phyloP scores from a whole-genome alignment of 2,329 filamentous ascomycete species.

The Cladophialophora psammophila region DNA sequence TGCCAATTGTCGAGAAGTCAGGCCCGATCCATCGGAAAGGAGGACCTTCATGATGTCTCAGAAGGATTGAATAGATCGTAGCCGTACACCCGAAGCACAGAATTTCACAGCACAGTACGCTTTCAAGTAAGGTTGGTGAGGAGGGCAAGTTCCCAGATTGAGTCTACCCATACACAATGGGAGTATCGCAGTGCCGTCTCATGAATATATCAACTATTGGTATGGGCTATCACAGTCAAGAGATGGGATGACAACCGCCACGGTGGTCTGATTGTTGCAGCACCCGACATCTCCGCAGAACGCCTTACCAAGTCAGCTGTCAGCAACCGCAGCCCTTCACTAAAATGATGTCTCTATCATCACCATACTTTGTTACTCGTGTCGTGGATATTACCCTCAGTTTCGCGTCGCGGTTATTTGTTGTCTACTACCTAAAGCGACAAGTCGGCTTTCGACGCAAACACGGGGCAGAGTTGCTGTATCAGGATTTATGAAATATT shows the following conservation, averaged over 20 bases:
- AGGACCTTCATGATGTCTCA: background rate
- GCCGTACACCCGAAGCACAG: too few relatives aligned
- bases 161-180: background rate
- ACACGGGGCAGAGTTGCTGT: too few relatives aligned
- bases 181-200: background rate
- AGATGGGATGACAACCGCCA: background rate
- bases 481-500: too few relatives aligned
- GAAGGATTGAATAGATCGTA: background rate
- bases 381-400: too few relatives aligned
- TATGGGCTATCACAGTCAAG: background rate
- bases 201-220: background rate
- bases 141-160: background rate
- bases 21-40: background rate
- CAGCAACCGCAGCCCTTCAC: background rate
- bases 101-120: too few relatives aligned
- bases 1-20: background rate
- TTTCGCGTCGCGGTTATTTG: too few relatives aligned
- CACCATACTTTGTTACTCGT: too few relatives aligned
- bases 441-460: too few relatives aligned
- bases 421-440: too few relatives aligned
- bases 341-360: too few relatives aligned
- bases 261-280: background rate
- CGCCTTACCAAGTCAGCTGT: background rate
- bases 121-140: too few relatives aligned
- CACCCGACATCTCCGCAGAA: background rate